Evolutionary conservation across 2,329 filamentous ascomycete genomes (phyloP).

Genomic region (Sporothrix mexicana): DNA sequence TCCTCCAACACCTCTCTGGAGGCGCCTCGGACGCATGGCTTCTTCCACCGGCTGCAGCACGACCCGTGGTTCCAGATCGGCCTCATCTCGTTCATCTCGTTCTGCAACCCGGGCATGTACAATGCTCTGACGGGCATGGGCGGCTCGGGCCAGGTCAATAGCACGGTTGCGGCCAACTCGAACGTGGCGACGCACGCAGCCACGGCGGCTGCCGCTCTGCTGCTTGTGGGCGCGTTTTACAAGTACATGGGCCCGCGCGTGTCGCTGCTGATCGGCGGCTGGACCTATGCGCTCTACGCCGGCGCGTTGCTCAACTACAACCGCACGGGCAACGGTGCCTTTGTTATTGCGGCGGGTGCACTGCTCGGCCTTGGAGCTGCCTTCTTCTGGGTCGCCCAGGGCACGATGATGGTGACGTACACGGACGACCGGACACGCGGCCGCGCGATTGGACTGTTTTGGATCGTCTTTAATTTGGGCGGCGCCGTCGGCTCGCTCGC

Average conservation of each 20-base stretch:
- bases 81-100: slow-evolving; percentile 35
- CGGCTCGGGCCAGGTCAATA: slow-evolving; percentile 59
- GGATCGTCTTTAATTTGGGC: slow-evolving; percentile 93
- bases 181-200: slow-evolving; percentile 60
- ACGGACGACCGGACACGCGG: slow-evolving; percentile 82
- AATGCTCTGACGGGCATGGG: slow-evolving; percentile 36
- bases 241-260: slow-evolving; percentile 74
- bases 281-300: slow-evolving; percentile 78
- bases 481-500: slow-evolving; percentile 83
- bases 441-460: slow-evolving; percentile 87
- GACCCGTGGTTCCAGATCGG: slow-evolving; percentile 35
- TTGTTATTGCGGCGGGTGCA: slow-evolving; percentile 76
- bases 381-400: slow-evolving; percentile 81
- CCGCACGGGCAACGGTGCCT: slow-evolving; percentile 69
- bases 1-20: slow-evolving; percentile 6
- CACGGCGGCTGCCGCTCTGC: slow-evolving; percentile 49
- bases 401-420: slow-evolving; percentile 89
- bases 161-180: slow-evolving; percentile 60
- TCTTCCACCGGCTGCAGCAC: slow-evolving; percentile 30
- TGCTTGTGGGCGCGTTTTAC: slow-evolving; percentile 63
- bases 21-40: slow-evolving; percentile 10
- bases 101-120: slow-evolving; percentile 41
- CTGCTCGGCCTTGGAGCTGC: slow-evolving; percentile 79
- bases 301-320: slow-evolving; percentile 73
- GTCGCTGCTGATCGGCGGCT: slow-evolving; percentile 72